Conservation (phyloP, 352 stramenopile genomes). For the Globisporangium megalacanthum region DNA sequence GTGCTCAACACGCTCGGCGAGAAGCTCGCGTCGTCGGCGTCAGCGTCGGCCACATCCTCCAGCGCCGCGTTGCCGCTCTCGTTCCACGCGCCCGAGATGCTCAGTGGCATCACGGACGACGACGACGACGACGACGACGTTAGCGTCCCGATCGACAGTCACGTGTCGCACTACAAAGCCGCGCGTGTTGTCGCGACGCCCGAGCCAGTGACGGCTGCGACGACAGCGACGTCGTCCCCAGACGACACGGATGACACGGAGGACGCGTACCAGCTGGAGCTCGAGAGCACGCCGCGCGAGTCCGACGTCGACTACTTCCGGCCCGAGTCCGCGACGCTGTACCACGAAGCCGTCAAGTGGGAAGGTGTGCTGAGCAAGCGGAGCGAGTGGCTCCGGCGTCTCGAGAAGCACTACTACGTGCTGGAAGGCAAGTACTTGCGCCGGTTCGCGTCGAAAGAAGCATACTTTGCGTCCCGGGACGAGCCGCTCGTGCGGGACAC, state of each 20-base stretch:
- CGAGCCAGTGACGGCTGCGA: slow-evolving; percentile 1
- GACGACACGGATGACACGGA: slow-evolving; percentile 1
- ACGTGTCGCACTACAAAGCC: slow-evolving; percentile 3
- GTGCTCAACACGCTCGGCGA: slow-evolving; percentile 63
- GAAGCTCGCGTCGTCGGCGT: slow-evolving; percentile 41
- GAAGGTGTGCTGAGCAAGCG: slow-evolving; percentile 74
- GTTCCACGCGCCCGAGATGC: slow-evolving; percentile 13
- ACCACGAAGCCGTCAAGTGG: slow-evolving; percentile 82
- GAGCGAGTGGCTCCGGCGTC: slow-evolving; percentile 75
- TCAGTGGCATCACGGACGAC: neutral
- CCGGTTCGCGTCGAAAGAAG: slow-evolving; percentile 80
- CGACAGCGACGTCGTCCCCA: neutral
- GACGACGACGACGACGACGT: neutral
- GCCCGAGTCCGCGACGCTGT: slow-evolving; percentile 56
- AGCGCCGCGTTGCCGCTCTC: slow-evolving; percentile 8
- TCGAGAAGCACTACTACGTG: slow-evolving; percentile 86
- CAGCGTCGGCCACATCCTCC: slow-evolving; percentile 10
- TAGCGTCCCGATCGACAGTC: neutral
- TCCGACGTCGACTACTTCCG: slow-evolving; percentile 36
- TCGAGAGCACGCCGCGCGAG: slow-evolving; percentile 11
- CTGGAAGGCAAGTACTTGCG: slow-evolving; percentile 81
- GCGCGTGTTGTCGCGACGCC: neutral
- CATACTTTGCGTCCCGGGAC: slow-evolving; percentile 71
- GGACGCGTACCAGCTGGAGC: slow-evolving; percentile 5
- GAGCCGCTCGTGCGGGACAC: slow-evolving; percentile 58